phyloP scores from a whole-genome alignment of 192 early-diverging fungal genomes.

The Mortierella hygrophila region DNA sequence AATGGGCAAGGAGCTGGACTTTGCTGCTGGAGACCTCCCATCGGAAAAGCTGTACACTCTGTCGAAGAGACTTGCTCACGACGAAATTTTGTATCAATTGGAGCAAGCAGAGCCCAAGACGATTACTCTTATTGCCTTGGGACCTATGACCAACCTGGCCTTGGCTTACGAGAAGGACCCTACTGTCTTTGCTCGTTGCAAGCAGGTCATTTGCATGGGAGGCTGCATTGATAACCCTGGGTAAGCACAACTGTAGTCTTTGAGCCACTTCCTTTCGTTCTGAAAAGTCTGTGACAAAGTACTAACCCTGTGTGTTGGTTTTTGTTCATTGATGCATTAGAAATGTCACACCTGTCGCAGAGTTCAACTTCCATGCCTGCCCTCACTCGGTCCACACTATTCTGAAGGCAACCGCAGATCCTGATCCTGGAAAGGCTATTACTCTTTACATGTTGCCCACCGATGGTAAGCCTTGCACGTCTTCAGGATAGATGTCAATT shows the following conservation, averaged over 20 bases:
- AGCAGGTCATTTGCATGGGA: constrained; percentile 63
- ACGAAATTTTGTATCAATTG: constrained; percentile 63
- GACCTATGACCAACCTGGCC: constrained; percentile 64
- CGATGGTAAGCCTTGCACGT: constrained; percentile 49
- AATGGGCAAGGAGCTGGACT: constrained; percentile 28
- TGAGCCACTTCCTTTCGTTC: not conserved
- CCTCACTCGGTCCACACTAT: constrained; percentile 58
- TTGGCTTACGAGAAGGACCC: constrained; percentile 60
- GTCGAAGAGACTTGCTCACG: constrained; percentile 50
- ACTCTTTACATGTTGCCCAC: constrained; percentile 60
- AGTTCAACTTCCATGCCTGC: constrained; percentile 66
- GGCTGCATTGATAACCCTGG: constrained; percentile 46
- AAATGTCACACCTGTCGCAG: constrained; percentile 59
- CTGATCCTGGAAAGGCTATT: constrained; percentile 34
- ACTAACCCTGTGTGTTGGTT: not conserved
- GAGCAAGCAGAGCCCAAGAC: constrained; percentile 56
- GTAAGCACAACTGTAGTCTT: not conserved
- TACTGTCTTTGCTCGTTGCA: constrained; percentile 58
- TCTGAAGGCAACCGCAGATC: constrained; percentile 39
- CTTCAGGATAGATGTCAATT: not conserved
- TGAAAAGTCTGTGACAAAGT: not conserved
- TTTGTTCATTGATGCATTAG: constrained; percentile 12
- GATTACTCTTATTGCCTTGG: constrained; percentile 60
- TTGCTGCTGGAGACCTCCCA: constrained; percentile 19
- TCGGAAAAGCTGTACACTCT: constrained; percentile 37